phyloP scores from a whole-genome alignment of 148 eudicot species.

The Gaultheria prostrata region DNA sequence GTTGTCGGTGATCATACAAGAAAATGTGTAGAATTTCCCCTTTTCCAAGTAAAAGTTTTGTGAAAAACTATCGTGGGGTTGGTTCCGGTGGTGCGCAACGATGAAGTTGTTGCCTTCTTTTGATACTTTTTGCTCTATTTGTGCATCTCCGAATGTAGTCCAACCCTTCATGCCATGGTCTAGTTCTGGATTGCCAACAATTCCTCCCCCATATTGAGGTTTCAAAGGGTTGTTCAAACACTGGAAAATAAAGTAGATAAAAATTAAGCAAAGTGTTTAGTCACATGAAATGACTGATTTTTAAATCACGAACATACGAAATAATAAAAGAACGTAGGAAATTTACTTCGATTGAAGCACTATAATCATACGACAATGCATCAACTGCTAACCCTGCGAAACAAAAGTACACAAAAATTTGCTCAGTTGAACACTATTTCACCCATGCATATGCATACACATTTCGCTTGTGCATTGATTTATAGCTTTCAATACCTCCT shows the following conservation, averaged over 20 bases:
- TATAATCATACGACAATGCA: slow-evolving; percentile 37
- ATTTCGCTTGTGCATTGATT: too few species aligned
- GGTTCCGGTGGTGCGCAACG: slow-evolving; percentile 32
- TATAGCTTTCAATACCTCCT: too few species aligned
- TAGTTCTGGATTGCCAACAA: slow-evolving; percentile 50
- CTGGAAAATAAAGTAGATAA: slow-evolving; percentile 25
- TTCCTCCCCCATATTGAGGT: slow-evolving; percentile 68
- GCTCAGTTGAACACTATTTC: not conserved
- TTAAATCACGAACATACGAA: not conserved
- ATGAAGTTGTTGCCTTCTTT: slow-evolving; percentile 44
- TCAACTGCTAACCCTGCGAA: slow-evolving; percentile 25
- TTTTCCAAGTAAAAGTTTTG: slow-evolving; percentile 36
- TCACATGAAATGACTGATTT: not conserved
- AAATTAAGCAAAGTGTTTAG: too few species aligned
- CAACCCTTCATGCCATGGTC: slow-evolving; percentile 50
- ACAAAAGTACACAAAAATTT: too few species aligned
- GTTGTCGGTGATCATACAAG: slow-evolving; percentile 30
- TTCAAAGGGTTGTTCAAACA: slow-evolving; percentile 47
- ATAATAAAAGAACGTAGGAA: not conserved
- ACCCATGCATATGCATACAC: not conserved
- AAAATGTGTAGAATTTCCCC: slow-evolving; percentile 46
- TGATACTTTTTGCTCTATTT: slow-evolving; percentile 32
- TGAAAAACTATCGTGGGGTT: slow-evolving; percentile 33
- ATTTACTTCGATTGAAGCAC: slow-evolving; percentile 30
- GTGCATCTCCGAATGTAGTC: slow-evolving; percentile 39